Conservation (phyloP, 768 basidiomycete species). For the Lactarius psammicola region DNA sequence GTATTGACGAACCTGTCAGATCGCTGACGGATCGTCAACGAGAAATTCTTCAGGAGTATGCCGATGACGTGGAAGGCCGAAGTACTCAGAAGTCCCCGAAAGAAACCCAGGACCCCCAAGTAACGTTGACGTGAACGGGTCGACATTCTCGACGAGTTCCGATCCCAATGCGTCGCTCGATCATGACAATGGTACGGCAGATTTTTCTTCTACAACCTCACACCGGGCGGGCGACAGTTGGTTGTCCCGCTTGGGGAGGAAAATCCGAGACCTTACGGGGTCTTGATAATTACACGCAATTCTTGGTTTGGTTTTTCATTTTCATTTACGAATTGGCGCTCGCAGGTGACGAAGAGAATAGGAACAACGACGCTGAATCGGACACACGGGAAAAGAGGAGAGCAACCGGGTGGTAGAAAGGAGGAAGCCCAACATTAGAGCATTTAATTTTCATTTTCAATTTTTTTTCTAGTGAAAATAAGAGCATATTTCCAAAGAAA, state of each 20-base stretch:
- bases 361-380: conserved; percentile 35
- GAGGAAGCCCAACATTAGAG: background rate
- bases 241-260: conserved; percentile 68
- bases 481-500: background rate
- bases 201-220: conserved; percentile 58
- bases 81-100: conserved; percentile 31
- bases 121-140: conserved; percentile 29
- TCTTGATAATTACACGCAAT: conserved; percentile 53
- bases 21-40: conserved; percentile 81
- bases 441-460: background rate
- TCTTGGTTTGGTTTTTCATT: conserved; percentile 30
- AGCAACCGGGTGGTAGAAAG: conserved; percentile 44
- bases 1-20: conserved; percentile 43
- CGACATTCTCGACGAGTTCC: conserved; percentile 19
- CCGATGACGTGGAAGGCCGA: conserved; percentile 87
- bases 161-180: conserved; percentile 26
- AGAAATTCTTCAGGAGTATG: conserved; percentile 84
- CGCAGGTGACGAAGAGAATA: conserved; percentile 31
- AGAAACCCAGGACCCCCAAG: conserved; percentile 30
- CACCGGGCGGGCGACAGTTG: conserved; percentile 53
- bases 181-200: conserved; percentile 72
- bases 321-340: conserved; percentile 18
- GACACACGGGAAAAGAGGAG: conserved; percentile 47
- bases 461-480: background rate
- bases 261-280: conserved; percentile 66